phyloP scores from a whole-genome alignment of 805 yeast genomes.

The Nakazawaea ambrosiae region DNA sequence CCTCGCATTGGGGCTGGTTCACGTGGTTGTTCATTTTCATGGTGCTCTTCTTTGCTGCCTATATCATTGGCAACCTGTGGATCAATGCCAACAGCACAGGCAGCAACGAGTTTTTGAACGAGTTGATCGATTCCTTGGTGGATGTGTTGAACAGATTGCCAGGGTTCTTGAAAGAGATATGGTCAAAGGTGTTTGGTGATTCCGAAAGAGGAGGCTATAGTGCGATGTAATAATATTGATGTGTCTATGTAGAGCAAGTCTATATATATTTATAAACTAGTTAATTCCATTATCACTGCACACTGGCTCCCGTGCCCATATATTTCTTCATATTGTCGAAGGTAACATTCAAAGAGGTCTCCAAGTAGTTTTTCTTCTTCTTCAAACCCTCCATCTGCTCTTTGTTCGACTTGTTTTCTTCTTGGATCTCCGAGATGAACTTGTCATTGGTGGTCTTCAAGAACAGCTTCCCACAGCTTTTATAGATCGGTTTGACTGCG shows the following conservation, averaged over 20 bases:
- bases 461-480: conserved; percentile 78
- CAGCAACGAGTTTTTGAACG: conserved; percentile 62
- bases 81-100: conserved; percentile 68
- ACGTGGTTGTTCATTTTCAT: conserved; percentile 74
- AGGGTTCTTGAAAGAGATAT: conserved; percentile 58
- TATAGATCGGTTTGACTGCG: conserved; percentile 53
- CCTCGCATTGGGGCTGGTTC: conserved; percentile 71
- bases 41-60: conserved; percentile 63
- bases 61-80: conserved; percentile 71
- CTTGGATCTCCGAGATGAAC: conserved; percentile 41
- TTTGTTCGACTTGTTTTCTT: conserved; percentile 44
- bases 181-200: conserved; percentile 56
- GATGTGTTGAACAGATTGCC: conserved; percentile 57
- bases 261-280: no score
- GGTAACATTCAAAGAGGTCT: conserved; percentile 72
- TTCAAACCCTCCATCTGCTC: conserved; percentile 55
- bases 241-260: no score
- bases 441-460: conserved; percentile 35
- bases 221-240: conserved; percentile 76
- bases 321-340: conserved; percentile 51
- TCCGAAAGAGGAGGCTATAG: conserved; percentile 82
- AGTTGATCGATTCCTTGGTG: conserved; percentile 60
- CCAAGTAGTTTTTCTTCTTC: conserved; percentile 66
- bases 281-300: no score
- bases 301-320: no score